These are phyloP conservation scores for Fusarium luffae DNA, from an alignment of 2,329 filamentous ascomycete species.

Conservation along the genomic window DNA sequence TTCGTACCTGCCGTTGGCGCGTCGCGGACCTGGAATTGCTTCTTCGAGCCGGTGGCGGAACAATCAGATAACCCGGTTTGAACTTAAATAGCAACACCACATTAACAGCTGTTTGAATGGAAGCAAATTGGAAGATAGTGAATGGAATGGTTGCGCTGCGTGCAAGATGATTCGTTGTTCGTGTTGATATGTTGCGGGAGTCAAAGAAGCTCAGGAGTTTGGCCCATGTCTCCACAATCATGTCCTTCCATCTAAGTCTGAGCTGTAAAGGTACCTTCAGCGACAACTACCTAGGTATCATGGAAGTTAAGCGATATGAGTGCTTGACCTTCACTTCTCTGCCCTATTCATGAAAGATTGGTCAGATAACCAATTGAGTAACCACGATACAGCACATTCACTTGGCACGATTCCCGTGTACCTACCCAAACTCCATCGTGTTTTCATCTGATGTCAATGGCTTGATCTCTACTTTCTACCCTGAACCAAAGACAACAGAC, in stretches of 20 bases:
- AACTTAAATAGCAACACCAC: neutral
- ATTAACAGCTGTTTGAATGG: neutral
- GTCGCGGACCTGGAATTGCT: conserved; percentile 36
- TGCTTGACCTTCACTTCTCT: neutral
- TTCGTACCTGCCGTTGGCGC: neutral
- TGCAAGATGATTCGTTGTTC: neutral
- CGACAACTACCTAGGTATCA: too few species aligned
- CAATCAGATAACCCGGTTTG: conserved; percentile 13
- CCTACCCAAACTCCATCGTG: neutral
- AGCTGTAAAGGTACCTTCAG: too few species aligned
- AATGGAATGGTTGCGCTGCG: neutral
- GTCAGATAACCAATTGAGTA: neutral
- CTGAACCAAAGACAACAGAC: neutral
- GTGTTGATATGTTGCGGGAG: too few species aligned
- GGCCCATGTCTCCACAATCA: neutral
- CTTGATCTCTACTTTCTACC: neutral
- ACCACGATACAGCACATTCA: neutral
- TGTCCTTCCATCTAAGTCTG: neutral
- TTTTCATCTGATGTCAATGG: neutral
- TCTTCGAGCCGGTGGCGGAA: conserved; percentile 20
- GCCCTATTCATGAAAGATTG: neutral
- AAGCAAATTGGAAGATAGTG: too few species aligned
- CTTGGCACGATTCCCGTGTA: fast-evolving
- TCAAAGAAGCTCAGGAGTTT: neutral
- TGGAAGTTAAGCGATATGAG: neutral